Evolutionary conservation across 805 yeast species (phyloP).

Genomic region (Lipomyces yamadae): DNA sequence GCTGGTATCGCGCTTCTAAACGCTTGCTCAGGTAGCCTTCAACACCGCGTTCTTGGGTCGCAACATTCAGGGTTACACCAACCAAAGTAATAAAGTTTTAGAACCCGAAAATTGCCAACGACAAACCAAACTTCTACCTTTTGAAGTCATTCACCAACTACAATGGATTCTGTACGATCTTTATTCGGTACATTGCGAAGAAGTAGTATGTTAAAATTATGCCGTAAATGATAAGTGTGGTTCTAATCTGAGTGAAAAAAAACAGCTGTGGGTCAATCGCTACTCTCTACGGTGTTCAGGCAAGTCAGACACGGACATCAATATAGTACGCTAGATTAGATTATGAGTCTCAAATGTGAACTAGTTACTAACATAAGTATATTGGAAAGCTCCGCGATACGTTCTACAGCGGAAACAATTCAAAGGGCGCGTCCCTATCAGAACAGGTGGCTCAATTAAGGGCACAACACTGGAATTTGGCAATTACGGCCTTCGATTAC

Average conservation of each 20-base stretch:
- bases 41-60: not conserved
- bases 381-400: slow-evolving; percentile 4
- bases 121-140: not conserved
- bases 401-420: slow-evolving; percentile 67
- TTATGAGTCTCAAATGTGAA: not conserved
- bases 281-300: not conserved
- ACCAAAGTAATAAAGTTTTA: too few relatives aligned
- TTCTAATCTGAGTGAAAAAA: not conserved
- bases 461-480: slow-evolving; percentile 87
- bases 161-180: slow-evolving; percentile 24
- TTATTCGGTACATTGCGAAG: slow-evolving; percentile 23
- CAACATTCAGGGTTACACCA: too few relatives aligned
- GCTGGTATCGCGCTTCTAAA: not conserved
- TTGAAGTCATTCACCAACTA: not conserved
- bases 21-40: not conserved
- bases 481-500: slow-evolving; percentile 80
- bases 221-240: not conserved
- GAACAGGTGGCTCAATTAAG: slow-evolving; percentile 90
- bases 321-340: slow-evolving; percentile 49
- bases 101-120: too few relatives aligned
- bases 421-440: slow-evolving; percentile 92
- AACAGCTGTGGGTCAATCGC: not conserved
- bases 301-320: slow-evolving; percentile 41
- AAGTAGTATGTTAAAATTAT: slow-evolving; percentile 20
- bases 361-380: not conserved